Evolutionary conservation across 192 early-diverging fungal genomes (phyloP), one percentile per base, ranked within the genome.

Genomic region (Coemansia sp.): DNA sequence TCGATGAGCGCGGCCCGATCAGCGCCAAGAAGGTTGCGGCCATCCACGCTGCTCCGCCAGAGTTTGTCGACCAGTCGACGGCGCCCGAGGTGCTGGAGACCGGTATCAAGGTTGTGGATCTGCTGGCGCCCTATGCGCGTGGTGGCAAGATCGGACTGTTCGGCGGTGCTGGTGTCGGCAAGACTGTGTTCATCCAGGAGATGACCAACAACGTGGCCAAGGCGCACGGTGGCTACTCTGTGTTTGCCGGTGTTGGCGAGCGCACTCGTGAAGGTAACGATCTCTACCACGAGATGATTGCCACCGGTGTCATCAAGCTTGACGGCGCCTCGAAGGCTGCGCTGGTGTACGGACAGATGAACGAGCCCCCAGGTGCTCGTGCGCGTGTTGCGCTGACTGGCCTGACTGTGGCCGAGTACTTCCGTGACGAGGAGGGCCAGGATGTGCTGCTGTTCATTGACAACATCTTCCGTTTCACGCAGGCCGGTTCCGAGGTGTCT

Each of bases 391-490:
- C 95, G 64, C 86, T 97, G 74, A 97, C 95, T 61, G 95, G 95
- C 67, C 86, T 98, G 78, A 98, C 96, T 76, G 93, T 98, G 75
- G 96, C 96, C 76, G 96, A 98, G 86, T 97, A 98, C 88, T 98
- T 98, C 94, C 95, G 96, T 93, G 96, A 98, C 87, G 90, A 93
- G 79, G 96, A 98, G 85, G 95, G 95, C 75, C 95, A 98, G 88
- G 96, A 98, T 81, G 96, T 98, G 90, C 88, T 98, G 71, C 91
- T 98, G 75, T 98, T 98, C 89, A 93, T 98, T 83, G 96, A 98
- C 92, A 98, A 98, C 91, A 97, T 98, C 92, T 98, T 98, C 95
- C 90, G 96, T 82, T 98, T 98, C 91, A 98, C 95, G 54, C 96
- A 98, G 87, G 96, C 96, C 83, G 96, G 96, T 94, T 98, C 96